Percentiles rank a stretch among this genome's conserved stretches.
phyloP scores from a whole-genome alignment of 2,329 filamentous ascomycete species.

The Penicillium fuscoglaucum region DNA sequence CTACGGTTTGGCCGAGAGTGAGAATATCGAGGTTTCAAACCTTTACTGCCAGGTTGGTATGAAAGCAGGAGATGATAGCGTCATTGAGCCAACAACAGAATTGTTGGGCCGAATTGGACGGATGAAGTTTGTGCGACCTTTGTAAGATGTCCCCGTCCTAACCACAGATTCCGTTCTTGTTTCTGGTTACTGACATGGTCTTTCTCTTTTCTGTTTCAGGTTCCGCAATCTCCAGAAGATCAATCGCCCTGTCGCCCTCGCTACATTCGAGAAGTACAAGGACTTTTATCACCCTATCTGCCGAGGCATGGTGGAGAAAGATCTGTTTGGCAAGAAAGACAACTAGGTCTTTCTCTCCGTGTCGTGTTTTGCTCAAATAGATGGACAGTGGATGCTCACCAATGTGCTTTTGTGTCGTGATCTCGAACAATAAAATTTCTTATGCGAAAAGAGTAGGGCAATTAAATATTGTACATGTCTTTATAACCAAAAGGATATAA shows the following conservation, averaged over 20 bases:
- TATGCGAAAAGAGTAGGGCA: slow-evolving; percentile 5
- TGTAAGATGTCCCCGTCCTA: slow-evolving; percentile 51
- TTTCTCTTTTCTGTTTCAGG: slow-evolving; percentile 18
- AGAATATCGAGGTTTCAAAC: slow-evolving; percentile 82
- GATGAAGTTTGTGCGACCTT: slow-evolving; percentile 94
- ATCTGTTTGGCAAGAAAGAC: slow-evolving; percentile 57
- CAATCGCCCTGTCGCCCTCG: slow-evolving; percentile 70
- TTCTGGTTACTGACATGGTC: slow-evolving; percentile 15
- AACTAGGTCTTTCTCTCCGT: background rate
- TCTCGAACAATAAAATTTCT: background rate
- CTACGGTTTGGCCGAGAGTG: slow-evolving; percentile 71
- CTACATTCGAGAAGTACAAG: slow-evolving; percentile 82
- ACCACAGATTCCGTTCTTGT: background rate
- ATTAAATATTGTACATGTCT: slow-evolving; percentile 19
- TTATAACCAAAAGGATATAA: slow-evolving; percentile 6
- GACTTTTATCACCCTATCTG: slow-evolving; percentile 98
- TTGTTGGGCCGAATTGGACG: slow-evolving; percentile 79
- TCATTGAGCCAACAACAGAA: slow-evolving; percentile 70
- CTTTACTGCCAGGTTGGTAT: slow-evolving; percentile 80
- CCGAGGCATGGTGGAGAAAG: slow-evolving; percentile 80
- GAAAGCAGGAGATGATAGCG: slow-evolving; percentile 66
- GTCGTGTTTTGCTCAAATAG: background rate
- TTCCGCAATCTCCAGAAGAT: slow-evolving; percentile 71
- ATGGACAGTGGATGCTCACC: background rate
- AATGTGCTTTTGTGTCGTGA: background rate